phyloP scores from a whole-genome alignment of 2,329 filamentous ascomycete genomes.

The Chalaropsis ovoidea region DNA sequence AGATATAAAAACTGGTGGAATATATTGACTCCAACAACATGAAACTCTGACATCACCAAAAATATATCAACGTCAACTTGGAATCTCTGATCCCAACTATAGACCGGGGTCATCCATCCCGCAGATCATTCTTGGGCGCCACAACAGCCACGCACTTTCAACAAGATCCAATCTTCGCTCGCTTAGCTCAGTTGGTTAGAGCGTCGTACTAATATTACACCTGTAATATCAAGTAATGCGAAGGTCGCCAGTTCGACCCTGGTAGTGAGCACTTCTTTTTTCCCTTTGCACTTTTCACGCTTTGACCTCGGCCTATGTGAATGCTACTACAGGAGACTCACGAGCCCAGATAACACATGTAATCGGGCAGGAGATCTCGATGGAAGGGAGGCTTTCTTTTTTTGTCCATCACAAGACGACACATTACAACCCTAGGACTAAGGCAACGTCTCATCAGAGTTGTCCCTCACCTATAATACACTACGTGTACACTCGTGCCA shows the following conservation, averaged over 20 bases:
- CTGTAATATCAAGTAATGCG: slow-evolving; percentile 14
- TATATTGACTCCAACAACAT: too few relatives aligned
- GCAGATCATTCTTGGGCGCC: background rate
- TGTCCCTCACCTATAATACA: background rate
- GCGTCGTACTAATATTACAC: slow-evolving; percentile 17
- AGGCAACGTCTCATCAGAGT: too few relatives aligned
- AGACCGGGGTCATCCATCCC: background rate
- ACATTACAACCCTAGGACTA: too few relatives aligned
- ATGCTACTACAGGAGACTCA: too few relatives aligned
- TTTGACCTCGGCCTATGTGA: too few relatives aligned
- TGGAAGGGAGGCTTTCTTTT: background rate
- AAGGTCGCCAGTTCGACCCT: slow-evolving; percentile 19
- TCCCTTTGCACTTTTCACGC: background rate
- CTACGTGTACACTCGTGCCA: background rate
- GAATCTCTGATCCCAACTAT: too few relatives aligned
- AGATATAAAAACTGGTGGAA: too few relatives aligned
- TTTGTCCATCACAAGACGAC: background rate
- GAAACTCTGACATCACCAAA: too few relatives aligned
- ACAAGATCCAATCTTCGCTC: background rate
- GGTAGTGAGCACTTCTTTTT: slow-evolving; percentile 9
- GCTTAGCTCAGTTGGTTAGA: slow-evolving; percentile 19
- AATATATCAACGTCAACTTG: too few relatives aligned
- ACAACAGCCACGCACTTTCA: background rate
- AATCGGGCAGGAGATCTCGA: too few relatives aligned
- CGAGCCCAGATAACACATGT: background rate